phyloP scores from a whole-genome alignment of 2,329 filamentous ascomycete species.

The Neofusicoccum sp. region DNA sequence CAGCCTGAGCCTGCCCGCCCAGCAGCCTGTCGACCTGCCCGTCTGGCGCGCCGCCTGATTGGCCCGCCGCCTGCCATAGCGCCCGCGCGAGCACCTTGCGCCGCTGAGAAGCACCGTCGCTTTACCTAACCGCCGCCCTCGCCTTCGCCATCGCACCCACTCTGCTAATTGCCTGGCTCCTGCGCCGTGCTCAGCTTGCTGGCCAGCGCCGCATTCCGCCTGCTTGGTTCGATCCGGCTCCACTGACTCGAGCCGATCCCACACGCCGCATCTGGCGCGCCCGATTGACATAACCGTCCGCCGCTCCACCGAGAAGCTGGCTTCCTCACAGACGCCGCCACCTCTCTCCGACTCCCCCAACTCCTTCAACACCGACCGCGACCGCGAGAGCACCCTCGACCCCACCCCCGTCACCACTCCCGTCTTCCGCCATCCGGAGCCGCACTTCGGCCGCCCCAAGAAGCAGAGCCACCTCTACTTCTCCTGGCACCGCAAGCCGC shows the following conservation, averaged over 20 bases:
- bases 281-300: slow-evolving; percentile 18
- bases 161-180: slow-evolving; percentile 5
- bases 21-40: too few relatives aligned
- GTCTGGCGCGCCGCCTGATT: neutral
- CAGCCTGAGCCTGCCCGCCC: neutral
- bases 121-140: slow-evolving; percentile 1
- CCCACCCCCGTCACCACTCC: slow-evolving; percentile 20
- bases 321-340: slow-evolving; percentile 21
- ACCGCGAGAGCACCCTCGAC: slow-evolving; percentile 20
- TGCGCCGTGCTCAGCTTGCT: neutral
- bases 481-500: slow-evolving; percentile 46
- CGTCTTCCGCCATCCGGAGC: slow-evolving; percentile 26
- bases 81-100: slow-evolving; percentile 3
- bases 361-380: slow-evolving; percentile 20
- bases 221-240: slow-evolving; percentile 19
- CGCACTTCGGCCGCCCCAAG: slow-evolving; percentile 40
- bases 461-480: slow-evolving; percentile 43
- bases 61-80: neutral
- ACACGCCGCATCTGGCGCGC: slow-evolving; percentile 9
- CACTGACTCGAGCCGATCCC: slow-evolving; percentile 19
- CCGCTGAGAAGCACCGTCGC: slow-evolving; percentile 2
- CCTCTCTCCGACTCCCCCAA: slow-evolving; percentile 22
- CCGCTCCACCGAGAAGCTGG: slow-evolving; percentile 17
- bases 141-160: slow-evolving; percentile 5
- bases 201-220: slow-evolving; percentile 14